Conservation (phyloP, 306 rosid genomes). For the Acacia acuminata region DNA sequence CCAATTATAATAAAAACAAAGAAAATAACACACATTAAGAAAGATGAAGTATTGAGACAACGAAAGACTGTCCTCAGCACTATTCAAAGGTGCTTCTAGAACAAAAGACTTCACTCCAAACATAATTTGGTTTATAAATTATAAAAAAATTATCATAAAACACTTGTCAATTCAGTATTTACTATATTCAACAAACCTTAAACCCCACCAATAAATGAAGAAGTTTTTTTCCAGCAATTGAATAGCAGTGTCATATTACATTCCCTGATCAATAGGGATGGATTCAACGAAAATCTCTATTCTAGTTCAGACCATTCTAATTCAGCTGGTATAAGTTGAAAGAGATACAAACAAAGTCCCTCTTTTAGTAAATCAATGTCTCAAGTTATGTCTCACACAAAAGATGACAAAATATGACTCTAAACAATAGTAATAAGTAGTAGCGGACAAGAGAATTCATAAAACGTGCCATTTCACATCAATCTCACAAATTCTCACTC, state of each 20-base stretch:
- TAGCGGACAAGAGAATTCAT: background rate
- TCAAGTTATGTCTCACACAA: background rate
- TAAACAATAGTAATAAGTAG: background rate
- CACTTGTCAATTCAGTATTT: background rate
- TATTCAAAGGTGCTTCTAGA: background rate
- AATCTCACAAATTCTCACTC: background rate
- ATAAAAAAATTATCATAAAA: background rate
- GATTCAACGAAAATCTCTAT: background rate
- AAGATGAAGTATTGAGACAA: background rate
- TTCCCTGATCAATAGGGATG: background rate
- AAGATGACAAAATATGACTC: background rate
- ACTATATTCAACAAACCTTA: background rate
- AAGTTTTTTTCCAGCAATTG: background rate
- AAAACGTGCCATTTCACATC: constrained; percentile 6
- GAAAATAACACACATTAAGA: background rate
- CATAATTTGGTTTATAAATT: background rate
- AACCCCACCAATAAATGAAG: background rate
- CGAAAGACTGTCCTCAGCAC: background rate
- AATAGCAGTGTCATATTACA: background rate
- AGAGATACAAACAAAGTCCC: background rate
- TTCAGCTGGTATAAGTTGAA: background rate
- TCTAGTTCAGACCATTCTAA: background rate
- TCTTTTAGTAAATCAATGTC: background rate
- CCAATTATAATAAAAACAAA: background rate
- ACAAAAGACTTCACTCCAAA: background rate